Evolutionary conservation across 768 basidiomycete genomes (phyloP).

Genomic region (Russula virescens): DNA sequence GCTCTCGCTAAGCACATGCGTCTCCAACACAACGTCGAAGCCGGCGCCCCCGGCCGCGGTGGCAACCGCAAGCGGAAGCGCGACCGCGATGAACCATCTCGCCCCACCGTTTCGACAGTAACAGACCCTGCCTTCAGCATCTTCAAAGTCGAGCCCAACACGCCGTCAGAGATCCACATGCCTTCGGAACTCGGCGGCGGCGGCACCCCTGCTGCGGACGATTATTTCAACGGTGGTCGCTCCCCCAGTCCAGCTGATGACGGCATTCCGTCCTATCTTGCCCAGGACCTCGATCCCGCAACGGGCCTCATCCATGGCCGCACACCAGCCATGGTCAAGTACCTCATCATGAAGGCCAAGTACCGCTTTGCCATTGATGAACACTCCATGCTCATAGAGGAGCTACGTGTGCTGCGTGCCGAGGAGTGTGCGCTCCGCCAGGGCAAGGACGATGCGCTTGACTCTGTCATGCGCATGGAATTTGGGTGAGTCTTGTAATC

Average conservation of each 20-base stretch:
- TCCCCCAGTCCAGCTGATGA: constrained; percentile 35
- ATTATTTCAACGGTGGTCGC: constrained; percentile 18
- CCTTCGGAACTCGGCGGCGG: constrained; percentile 11
- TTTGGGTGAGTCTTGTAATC: constrained; percentile 16
- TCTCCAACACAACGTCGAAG: constrained; percentile 74
- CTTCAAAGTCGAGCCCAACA: constrained; percentile 24
- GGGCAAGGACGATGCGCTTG: constrained; percentile 28
- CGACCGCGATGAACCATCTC: constrained; percentile 26
- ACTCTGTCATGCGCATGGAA: constrained; percentile 21
- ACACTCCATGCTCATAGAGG: constrained; percentile 58
- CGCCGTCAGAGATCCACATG: constrained; percentile 8
- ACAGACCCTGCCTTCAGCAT: constrained; percentile 21
- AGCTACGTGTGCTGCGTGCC: constrained; percentile 49
- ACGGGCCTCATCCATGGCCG: constrained; percentile 65
- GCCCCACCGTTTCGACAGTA: constrained; percentile 18
- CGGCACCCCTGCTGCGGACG: constrained; percentile 9
- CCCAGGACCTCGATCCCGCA: constrained; percentile 44
- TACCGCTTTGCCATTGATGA: constrained; percentile 62
- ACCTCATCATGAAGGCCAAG: constrained; percentile 74
- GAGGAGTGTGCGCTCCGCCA: constrained; percentile 36
- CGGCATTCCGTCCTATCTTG: constrained; percentile 50
- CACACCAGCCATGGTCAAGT: constrained; percentile 66
- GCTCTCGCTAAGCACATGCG: constrained; percentile 91
- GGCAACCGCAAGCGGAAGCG: constrained; percentile 69
- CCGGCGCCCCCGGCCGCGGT: constrained; percentile 67